phyloP scores from a whole-genome alignment of 116 monocot species.

The Zostera marina region DNA sequence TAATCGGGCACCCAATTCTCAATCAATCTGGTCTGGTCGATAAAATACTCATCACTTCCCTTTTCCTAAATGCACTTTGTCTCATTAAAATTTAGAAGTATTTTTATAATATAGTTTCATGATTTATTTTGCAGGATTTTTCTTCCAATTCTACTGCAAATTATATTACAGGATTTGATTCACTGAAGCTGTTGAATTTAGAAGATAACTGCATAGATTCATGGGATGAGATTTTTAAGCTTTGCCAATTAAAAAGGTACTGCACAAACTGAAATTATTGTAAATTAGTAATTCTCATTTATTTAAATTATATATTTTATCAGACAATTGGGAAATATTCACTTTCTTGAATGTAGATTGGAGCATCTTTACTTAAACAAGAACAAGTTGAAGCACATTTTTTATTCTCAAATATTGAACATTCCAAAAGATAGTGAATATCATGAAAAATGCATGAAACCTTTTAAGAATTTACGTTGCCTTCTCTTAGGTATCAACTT shows the following conservation, averaged over 20 bases:
- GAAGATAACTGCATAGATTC: conserved; percentile 56
- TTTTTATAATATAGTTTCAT: too few species aligned
- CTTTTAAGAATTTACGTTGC: conserved; percentile 66
- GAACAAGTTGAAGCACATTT: conserved; percentile 60
- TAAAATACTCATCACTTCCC: too few species aligned
- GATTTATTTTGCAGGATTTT: conserved; percentile 14
- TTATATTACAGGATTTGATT: conserved; percentile 39
- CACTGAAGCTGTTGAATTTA: conserved; percentile 62
- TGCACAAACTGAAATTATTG: too few species aligned
- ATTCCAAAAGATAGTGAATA: conserved; percentile 3
- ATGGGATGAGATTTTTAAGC: conserved; percentile 81
- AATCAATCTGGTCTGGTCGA: too few species aligned
- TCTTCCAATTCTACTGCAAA: conserved; percentile 9
- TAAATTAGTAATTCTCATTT: background rate
- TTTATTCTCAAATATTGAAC: conserved; percentile 23
- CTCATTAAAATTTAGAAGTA: too few species aligned
- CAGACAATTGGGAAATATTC: background rate
- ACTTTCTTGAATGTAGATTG: conserved; percentile 33
- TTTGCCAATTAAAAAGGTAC: conserved; percentile 72
- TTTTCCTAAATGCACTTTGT: background rate
- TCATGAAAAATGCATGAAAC: conserved; percentile 11
- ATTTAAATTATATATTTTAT: background rate
- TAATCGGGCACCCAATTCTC: too few species aligned
- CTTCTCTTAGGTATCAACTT: conserved; percentile 62
- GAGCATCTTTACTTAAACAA: conserved; percentile 86